Evolutionary conservation across 371 early-diverging fungal species (phyloP).

Genomic region (Zychaea mexicana): DNA sequence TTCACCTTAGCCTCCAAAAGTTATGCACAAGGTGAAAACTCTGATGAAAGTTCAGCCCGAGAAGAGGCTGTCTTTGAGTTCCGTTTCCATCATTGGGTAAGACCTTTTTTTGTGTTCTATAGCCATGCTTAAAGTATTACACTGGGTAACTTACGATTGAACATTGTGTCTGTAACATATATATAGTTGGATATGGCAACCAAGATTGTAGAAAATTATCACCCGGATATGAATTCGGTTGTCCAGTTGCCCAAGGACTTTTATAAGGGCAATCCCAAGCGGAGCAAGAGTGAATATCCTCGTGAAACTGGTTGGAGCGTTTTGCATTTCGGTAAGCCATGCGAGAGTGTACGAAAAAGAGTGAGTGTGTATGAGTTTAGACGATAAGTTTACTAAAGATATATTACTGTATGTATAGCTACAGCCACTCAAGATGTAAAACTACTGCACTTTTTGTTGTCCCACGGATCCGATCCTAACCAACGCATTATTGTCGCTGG

Average conservation of each 20-base stretch:
- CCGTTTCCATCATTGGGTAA: slow-evolving; percentile 16
- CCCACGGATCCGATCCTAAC: slow-evolving; percentile 33
- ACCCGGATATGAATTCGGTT: slow-evolving; percentile 23
- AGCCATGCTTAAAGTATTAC: too few relatives aligned
- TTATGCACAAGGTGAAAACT: neutral
- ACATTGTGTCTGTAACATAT: too few relatives aligned
- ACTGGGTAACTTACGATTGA: too few relatives aligned
- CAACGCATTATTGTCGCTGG: slow-evolving; percentile 14
- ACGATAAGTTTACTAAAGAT: too few relatives aligned
- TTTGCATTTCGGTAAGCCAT: slow-evolving; percentile 46
- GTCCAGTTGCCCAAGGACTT: slow-evolving; percentile 38
- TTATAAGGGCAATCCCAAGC: slow-evolving; percentile 29
- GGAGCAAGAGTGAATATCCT: slow-evolving; percentile 32
- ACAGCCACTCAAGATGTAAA: slow-evolving; percentile 25
- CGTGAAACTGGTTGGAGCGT: slow-evolving; percentile 43
- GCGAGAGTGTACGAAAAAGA: too few relatives aligned
- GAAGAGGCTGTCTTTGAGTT: slow-evolving; percentile 18
- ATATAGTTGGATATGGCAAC: slow-evolving; percentile 20
- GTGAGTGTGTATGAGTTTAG: too few relatives aligned
- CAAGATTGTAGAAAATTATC: slow-evolving; percentile 14
- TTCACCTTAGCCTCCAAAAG: neutral
- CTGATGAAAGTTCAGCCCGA: neutral
- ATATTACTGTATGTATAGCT: slow-evolving; percentile 30
- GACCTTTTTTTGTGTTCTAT: neutral
- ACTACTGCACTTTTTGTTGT: slow-evolving; percentile 33